Conservation (phyloP, 1,139 yeast species). For the Scheffersomyces lignicola region DNA sequence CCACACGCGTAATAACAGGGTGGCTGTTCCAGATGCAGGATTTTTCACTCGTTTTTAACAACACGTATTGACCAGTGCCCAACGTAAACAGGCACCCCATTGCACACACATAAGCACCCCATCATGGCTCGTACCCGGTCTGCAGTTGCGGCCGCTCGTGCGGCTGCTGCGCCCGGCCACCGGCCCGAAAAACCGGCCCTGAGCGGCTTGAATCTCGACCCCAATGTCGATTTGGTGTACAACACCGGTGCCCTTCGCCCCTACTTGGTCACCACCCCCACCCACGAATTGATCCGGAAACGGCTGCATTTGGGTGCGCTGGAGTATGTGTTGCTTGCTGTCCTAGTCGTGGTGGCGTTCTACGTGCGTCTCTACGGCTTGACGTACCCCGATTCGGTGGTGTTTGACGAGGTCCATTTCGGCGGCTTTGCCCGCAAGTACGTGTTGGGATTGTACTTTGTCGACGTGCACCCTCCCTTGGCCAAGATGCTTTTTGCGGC, state of each 20-base stretch:
- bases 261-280: conserved; percentile 30
- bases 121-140: conserved; percentile 7
- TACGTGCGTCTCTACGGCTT: conserved; percentile 41
- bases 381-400: conserved; percentile 33
- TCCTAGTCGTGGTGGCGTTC: conserved; percentile 54
- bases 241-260: conserved; percentile 29
- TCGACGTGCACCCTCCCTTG: conserved; percentile 95
- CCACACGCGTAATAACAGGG: conserved; percentile 1
- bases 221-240: conserved; percentile 26
- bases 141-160: conserved; percentile 8
- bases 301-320: conserved; percentile 20
- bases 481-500: conserved; percentile 88
- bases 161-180: conserved; percentile 11
- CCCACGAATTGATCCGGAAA: conserved; percentile 18
- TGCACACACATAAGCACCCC: too few relatives aligned
- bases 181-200: too few relatives aligned
- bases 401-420: conserved; percentile 46
- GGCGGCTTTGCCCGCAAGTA: conserved; percentile 80
- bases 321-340: conserved; percentile 39
- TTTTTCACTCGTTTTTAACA: neutral
- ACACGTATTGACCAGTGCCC: too few relatives aligned
- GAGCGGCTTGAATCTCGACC: conserved; percentile 10
- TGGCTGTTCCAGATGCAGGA: conserved; percentile 1
- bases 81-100: neutral
- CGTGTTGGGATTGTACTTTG: conserved; percentile 69